Conservation (phyloP, 768 basidiomycete genomes). For the Lyophyllum atratum region DNA sequence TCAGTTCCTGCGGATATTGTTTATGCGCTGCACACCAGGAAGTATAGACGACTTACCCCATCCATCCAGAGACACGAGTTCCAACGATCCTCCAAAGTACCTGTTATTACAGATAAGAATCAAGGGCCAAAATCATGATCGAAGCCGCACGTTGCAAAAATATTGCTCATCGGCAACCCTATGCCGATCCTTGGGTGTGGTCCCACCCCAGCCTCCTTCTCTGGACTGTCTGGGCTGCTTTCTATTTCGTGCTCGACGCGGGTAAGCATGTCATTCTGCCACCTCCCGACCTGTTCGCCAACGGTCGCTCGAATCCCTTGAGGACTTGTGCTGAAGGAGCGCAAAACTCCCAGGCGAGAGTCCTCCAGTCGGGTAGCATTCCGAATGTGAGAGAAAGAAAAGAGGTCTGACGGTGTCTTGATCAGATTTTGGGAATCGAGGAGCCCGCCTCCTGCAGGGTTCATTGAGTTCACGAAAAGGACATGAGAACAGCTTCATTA, state of each 20-base stretch:
- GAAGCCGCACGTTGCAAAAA: conserved; percentile 69
- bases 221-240: conserved; percentile 32
- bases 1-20: conserved; percentile 62
- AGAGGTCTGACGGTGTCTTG: conserved; percentile 71
- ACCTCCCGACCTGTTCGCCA: conserved; percentile 68
- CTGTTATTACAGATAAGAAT: conserved; percentile 33
- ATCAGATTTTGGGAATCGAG: conserved; percentile 46
- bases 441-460: conserved; percentile 68
- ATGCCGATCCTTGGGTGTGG: conserved; percentile 74
- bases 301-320: conserved; percentile 77
- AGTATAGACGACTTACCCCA: conserved; percentile 58
- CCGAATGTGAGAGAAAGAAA: conserved; percentile 87
- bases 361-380: conserved; percentile 71
- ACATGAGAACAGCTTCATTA: conserved; percentile 26
- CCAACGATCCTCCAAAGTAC: conserved; percentile 82
- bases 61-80: conserved; percentile 78
- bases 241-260: conserved; percentile 23
- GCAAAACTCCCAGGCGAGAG: conserved; percentile 67
- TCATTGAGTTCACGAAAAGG: conserved; percentile 9
- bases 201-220: conserved; percentile 45
- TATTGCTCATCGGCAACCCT: conserved; percentile 87
- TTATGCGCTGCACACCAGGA: background rate
- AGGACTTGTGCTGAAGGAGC: conserved; percentile 59
- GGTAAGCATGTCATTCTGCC: conserved; percentile 33
- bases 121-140: background rate